Evolutionary conservation across 1,284 basidiomycete genomes (phyloP).

Genomic region (Papiliotrema terrestris): DNA sequence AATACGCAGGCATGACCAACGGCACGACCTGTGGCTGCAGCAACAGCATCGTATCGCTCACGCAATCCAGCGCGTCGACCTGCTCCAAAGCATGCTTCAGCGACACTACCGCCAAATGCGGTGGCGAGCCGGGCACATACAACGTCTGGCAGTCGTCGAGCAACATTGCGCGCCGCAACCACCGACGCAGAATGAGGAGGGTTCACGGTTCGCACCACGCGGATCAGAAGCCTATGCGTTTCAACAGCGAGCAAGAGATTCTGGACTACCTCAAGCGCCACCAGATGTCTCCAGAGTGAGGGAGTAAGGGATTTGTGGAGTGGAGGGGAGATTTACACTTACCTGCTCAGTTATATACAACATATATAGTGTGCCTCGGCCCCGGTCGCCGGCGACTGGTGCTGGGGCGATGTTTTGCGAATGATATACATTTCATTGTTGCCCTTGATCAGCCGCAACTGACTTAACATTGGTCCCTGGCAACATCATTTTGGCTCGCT

Average conservation of each 20-base stretch:
- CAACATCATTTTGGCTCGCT: too few relatives aligned
- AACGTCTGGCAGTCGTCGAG: slow-evolving; percentile 1
- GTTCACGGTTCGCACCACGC: background rate
- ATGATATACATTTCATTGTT: too few relatives aligned
- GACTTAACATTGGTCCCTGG: too few relatives aligned
- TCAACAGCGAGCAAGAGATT: background rate
- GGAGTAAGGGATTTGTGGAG: too few relatives aligned
- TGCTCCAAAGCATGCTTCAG: slow-evolving; percentile 3
- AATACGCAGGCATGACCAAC: slow-evolving; percentile 19
- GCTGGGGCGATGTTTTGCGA: too few relatives aligned
- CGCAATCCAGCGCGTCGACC: background rate
- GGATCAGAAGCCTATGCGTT: background rate
- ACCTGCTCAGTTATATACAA: too few relatives aligned
- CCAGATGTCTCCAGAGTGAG: background rate
- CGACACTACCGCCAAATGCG: background rate
- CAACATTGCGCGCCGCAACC: background rate
- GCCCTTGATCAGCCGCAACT: too few relatives aligned
- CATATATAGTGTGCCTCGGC: too few relatives aligned
- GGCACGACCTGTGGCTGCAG: slow-evolving; percentile 30
- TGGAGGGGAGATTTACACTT: too few relatives aligned
- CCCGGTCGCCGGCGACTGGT: too few relatives aligned
- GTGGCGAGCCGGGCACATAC: background rate
- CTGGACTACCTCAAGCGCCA: background rate
- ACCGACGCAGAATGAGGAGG: background rate
- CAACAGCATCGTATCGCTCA: background rate